phyloP scores from a whole-genome alignment of 768 basidiomycete species.

The Lactarius deliciosus region DNA sequence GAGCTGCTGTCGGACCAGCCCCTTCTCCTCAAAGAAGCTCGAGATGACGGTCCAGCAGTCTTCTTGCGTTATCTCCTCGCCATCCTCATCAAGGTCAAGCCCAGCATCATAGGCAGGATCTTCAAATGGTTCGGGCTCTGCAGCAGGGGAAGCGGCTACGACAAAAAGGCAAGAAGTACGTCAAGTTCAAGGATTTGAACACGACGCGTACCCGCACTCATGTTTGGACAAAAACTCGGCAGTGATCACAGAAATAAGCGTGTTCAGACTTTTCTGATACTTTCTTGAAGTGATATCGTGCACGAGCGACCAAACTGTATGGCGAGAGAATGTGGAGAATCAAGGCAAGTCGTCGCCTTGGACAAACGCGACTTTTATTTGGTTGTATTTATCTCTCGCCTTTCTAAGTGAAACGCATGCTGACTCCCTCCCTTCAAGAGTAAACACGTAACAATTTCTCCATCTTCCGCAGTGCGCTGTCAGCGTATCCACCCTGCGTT shows the following conservation, averaged over 20 bases:
- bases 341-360: neutral
- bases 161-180: slow-evolving; percentile 23
- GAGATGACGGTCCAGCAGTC: slow-evolving; percentile 96
- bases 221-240: slow-evolving; percentile 22
- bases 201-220: slow-evolving; percentile 31
- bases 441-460: slow-evolving; percentile 42
- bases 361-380: slow-evolving; percentile 14
- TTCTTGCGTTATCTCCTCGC: slow-evolving; percentile 85
- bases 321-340: neutral
- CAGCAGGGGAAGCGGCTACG: slow-evolving; percentile 28
- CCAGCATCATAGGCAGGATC: slow-evolving; percentile 56
- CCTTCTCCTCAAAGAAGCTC: slow-evolving; percentile 95
- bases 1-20: slow-evolving; percentile 95
- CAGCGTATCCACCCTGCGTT: slow-evolving; percentile 49
- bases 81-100: slow-evolving; percentile 52
- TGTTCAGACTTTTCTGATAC: neutral
- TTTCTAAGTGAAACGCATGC: neutral
- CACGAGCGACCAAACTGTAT: neutral
- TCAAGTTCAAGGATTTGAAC: slow-evolving; percentile 16
- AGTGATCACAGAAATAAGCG: slow-evolving; percentile 26
- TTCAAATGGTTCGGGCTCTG: slow-evolving; percentile 43
- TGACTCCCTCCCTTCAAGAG: slow-evolving; percentile 19
- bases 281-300: slow-evolving; percentile 5
- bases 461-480: slow-evolving; percentile 52
- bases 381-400: slow-evolving; percentile 17